Base-by-base conservation (phyloP, 495 filamentous ascomycete genomes). In the Penicillium chermesinum region DNA sequence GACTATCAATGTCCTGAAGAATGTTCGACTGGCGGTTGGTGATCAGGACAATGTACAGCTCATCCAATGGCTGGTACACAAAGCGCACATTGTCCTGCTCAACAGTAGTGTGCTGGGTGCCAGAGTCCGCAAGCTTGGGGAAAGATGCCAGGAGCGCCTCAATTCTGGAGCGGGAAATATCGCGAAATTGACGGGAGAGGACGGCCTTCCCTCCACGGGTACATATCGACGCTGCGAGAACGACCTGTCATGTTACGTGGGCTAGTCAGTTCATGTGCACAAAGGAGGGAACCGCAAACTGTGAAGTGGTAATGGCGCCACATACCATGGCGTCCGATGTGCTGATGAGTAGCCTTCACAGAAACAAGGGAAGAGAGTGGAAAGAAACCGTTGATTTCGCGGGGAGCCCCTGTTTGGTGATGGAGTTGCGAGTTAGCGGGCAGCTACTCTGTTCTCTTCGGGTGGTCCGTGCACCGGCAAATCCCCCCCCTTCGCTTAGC, bases 11-110 rank as follows among this genome's bases (percentile, higher is more conserved):
- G 63, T 98, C 93, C 73, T 98, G 93, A 22, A 98, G 80, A 55
- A 97, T 98, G 73, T 98, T 98, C 58, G 89, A 95, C 78, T 97
- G 91, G 48, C 89, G 88, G 76, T 97, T 97, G 72, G 94, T 98
- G 69, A 98, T 97, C 52, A 98, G 84, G 44, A 98, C 91, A 80
- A 98, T 96, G 78, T 97, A 98, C 50, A 98, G 82, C 74, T 97
- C 94, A 69, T 98, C 94, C 44, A 98, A 79, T 49, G 94, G 93
- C 68, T 98, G 93, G 75, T 98, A 98, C 42, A 97, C 93, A 64
- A 95, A 98, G 66, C 93, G 93, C 56, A 98, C 93, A 78, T 95
- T 96, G 75, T 98, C 93, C 66, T 96, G 91, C 68, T 98, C 93
- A 43, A 96, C 89, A 12, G 88, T 98, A 7, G 93, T 98, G 66